These are phyloP conservation scores for Coemansia guatemalensis DNA, from an alignment of 192 early-diverging fungal species.

Conservation along the genomic window DNA sequence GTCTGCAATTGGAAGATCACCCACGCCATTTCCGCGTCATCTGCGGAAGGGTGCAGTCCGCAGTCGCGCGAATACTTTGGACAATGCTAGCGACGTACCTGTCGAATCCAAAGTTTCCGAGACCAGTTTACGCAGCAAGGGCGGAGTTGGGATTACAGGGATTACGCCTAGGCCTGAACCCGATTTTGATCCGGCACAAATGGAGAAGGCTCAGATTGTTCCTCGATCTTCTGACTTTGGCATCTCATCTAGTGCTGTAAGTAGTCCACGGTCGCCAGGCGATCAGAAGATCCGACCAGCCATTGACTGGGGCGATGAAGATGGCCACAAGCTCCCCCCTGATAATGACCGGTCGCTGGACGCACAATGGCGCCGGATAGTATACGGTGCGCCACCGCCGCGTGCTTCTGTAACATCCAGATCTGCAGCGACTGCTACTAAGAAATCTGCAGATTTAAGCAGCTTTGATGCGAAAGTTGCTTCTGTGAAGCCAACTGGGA, in stretches of 20 bases:
- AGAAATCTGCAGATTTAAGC: too few relatives aligned
- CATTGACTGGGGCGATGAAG: conserved; percentile 49
- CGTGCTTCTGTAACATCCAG: conserved; percentile 7
- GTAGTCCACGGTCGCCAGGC: conserved; percentile 23
- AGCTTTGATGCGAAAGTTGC: too few relatives aligned
- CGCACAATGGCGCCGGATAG: conserved; percentile 52
- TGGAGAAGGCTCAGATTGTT: neutral
- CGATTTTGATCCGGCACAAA: neutral
- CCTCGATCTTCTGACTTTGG: conserved; percentile 12
- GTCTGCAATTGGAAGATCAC: conserved; percentile 31
- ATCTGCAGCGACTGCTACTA: too few relatives aligned
- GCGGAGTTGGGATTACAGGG: too few relatives aligned
- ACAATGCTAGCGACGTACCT: neutral
- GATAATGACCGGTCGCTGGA: conserved; percentile 34
- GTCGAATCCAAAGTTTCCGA: neutral
- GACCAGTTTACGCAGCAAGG: too few relatives aligned
- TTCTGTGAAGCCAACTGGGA: too few relatives aligned
- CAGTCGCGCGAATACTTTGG: neutral
- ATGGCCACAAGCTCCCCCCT: conserved; percentile 17
- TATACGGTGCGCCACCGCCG: conserved; percentile 39
- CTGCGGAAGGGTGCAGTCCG: neutral
- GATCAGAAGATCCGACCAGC: conserved; percentile 26
- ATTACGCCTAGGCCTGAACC: neutral
- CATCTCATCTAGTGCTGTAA: conserved; percentile 12
- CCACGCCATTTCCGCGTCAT: conserved; percentile 42